Evolutionary conservation across 768 basidiomycete genomes (phyloP), one percentile per base, ranked within the genome.

Genomic region (Suillus hirtellus): DNA sequence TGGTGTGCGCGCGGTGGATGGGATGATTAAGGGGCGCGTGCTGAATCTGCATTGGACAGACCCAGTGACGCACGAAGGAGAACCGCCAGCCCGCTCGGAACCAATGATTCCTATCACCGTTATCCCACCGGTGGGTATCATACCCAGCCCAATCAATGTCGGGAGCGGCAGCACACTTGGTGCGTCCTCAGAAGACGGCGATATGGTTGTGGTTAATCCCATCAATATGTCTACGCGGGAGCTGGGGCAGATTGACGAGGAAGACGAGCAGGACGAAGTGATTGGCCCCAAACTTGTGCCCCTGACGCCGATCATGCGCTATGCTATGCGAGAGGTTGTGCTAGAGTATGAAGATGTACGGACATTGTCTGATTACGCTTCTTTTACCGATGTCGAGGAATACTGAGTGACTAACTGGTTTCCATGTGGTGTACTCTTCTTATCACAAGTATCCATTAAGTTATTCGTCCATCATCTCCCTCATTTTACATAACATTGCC

Each of bases 1-100:
- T n/a, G 93, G 93, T 3, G 90, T 90, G 53, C 81, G 86, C 10
- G 89, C 90, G 5, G 90, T 94, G 9, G 93, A 94, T 70, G 92
- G 89, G 34, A 90, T 94, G 90, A 84, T 95, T 54, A 86, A 87
- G 64, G 90, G 87, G 1, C 82, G 87, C 60, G 85, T 94, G 58
- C 74, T 92, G 60, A 89, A 92, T 71, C 72, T 92, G 66, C 80
- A 90, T 59, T 92, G 90, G 90, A 90, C 88, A 58, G 89, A 90
- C 65, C 78, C 86, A 1, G 81, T 90, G 31, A 85, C 86, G 55
- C 80, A 76, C 67, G 89, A 89, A 70, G 77, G 73, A 60, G 70
- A 77, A 38, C 65, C 68, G 24, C 70, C 68, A 12, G 64, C 71
- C 11, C 73, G 72, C 62, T 70, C 72, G 9, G 73, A 67, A 3